Conservation (phyloP, 495 filamentous ascomycete genomes). For the Margaritispora aquatica region DNA sequence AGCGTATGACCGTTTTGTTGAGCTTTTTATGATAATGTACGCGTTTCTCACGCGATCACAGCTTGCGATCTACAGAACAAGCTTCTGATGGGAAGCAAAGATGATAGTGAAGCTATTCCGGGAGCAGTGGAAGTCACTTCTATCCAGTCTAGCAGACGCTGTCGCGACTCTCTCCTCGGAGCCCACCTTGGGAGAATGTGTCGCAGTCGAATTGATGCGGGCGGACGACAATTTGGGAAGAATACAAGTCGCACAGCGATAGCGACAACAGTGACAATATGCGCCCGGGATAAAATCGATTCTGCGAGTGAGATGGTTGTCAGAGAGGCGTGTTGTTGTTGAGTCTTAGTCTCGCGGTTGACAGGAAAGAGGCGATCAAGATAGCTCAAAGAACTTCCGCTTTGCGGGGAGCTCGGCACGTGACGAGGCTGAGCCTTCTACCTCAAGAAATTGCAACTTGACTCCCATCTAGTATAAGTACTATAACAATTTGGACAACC, state of each 20-base stretch:
- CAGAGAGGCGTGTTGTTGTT: background rate
- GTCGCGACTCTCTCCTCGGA: slow-evolving; percentile 6
- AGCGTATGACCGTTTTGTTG: slow-evolving; percentile 1
- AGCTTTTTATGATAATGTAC: slow-evolving; percentile 17
- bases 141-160: slow-evolving; percentile 3
- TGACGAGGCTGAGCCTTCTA: background rate
- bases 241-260: background rate
- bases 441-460: background rate
- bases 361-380: background rate
- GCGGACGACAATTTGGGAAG: background rate
- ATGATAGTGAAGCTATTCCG: slow-evolving; percentile 20
- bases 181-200: slow-evolving; percentile 7
- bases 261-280: background rate
- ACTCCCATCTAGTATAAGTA: too few species aligned
- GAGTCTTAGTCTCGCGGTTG: background rate
- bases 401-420: slow-evolving; percentile 8
- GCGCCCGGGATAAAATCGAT: background rate
- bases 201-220: background rate
- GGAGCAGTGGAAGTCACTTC: slow-evolving; percentile 2
- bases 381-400: background rate
- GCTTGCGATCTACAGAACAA: slow-evolving; percentile 24
- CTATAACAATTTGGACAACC: too few species aligned
- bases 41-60: slow-evolving; percentile 25
- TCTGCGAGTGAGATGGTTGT: background rate
- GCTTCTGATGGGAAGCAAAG: slow-evolving; percentile 13